A percentile compares a stretch with the other conserved stretches of the same genome.
These are phyloP conservation scores for Cyclotella kingstonii DNA, from an alignment of 108 stramenopile genomes.

Conservation along the genomic window DNA sequence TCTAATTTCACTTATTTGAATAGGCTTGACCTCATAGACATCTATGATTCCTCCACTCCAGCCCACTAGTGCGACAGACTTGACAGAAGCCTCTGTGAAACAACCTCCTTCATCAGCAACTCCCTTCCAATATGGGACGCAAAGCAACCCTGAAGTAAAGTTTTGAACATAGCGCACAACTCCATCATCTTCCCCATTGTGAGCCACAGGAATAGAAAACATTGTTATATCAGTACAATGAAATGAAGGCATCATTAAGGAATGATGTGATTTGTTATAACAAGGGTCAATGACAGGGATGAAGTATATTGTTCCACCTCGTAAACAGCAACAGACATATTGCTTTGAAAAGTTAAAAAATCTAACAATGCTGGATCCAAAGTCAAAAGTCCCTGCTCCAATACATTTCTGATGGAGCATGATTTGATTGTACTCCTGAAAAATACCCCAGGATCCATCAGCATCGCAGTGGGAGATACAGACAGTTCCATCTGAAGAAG, in stretches of 20 bases:
- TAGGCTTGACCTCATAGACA: conserved; percentile 43
- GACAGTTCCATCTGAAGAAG: conserved; percentile 43
- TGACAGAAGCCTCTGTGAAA: conserved; percentile 13
- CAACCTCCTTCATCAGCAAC: not conserved
- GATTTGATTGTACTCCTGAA: conserved; percentile 30
- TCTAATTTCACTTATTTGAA: not conserved
- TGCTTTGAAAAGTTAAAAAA: conserved; percentile 1
- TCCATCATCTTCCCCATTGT: conserved; percentile 46
- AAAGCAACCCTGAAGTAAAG: conserved; percentile 50
- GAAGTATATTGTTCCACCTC: conserved; percentile 64
- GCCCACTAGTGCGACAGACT: conserved; percentile 28
- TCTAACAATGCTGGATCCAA: not conserved
- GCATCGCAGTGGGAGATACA: conserved; percentile 24
- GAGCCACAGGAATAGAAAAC: conserved; percentile 35
- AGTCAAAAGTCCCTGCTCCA: conserved; percentile 21
- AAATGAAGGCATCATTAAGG: not conserved
- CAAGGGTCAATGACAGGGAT: conserved; percentile 33
- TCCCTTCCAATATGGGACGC: conserved; percentile 10
- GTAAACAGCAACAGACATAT: conserved; percentile 57
- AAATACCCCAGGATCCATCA: conserved; percentile 35
- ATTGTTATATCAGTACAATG: conserved; percentile 6
- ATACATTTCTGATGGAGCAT: conserved; percentile 30
- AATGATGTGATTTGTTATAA: not conserved
- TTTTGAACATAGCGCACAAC: conserved; percentile 48
- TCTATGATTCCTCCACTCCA: conserved; percentile 58